These are phyloP conservation scores for Scleroderma bovista DNA, from an alignment of 768 basidiomycete species.

Conservation along the genomic window DNA sequence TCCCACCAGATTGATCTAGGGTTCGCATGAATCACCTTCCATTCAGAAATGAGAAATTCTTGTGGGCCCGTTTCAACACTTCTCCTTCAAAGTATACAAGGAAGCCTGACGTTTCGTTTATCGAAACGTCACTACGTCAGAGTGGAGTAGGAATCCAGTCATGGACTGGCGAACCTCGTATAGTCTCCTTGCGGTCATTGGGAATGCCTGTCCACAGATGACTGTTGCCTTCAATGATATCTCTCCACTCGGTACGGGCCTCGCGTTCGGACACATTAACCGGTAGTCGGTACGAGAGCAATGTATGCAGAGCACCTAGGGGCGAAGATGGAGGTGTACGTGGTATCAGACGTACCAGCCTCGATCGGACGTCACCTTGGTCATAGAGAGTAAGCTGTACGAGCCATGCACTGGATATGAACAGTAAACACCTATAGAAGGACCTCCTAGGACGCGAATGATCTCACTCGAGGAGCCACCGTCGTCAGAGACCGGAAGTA, in stretches of 20 bases:
- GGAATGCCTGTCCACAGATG: constrained; percentile 81
- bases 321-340: constrained; percentile 51
- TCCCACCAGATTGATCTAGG: background rate
- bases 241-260: constrained; percentile 86
- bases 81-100: constrained; percentile 90
- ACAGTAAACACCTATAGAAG: constrained; percentile 60
- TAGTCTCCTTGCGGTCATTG: constrained; percentile 84
- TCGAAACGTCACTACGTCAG: background rate
- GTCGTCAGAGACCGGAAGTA: constrained; percentile 92
- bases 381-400: constrained; percentile 3
- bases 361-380: constrained; percentile 81
- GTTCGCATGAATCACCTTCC: constrained; percentile 51
- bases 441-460: constrained; percentile 83
- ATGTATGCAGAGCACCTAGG: constrained; percentile 64
- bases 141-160: too few relatives aligned
- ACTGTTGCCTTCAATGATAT: constrained; percentile 86
- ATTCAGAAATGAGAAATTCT: constrained; percentile 90
- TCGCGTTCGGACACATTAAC: constrained; percentile 59
- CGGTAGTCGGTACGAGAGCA: constrained; percentile 80
- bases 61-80: constrained; percentile 82
- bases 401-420: constrained; percentile 10
- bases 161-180: constrained; percentile 52
- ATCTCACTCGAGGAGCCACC: constrained; percentile 95
- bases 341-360: constrained; percentile 85
- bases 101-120: constrained; percentile 52